Evolutionary conservation across 441 rosid species (phyloP).

Genomic region (Metrosideros polymorpha): DNA sequence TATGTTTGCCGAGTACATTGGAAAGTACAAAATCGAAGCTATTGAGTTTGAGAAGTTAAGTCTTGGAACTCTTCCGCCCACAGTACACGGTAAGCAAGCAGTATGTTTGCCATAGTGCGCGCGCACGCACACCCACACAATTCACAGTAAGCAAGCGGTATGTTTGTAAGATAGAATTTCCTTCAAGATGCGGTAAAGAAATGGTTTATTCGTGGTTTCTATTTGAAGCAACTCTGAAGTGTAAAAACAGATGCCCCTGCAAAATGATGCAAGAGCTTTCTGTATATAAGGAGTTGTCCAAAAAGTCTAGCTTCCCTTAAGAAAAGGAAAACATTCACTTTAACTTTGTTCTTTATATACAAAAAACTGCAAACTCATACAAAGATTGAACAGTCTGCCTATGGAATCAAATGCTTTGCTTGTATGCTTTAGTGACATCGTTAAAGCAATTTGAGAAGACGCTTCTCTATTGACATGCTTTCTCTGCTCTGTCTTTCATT

Average conservation of each 20-base stretch:
- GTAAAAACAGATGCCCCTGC: background rate
- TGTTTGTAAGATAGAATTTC: background rate
- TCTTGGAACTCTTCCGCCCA: conserved; percentile 78
- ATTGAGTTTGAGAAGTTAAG: conserved; percentile 54
- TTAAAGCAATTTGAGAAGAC: background rate
- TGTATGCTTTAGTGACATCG: background rate
- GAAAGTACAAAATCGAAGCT: conserved; percentile 43
- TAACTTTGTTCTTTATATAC: background rate
- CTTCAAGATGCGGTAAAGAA: background rate
- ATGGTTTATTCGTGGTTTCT: background rate
- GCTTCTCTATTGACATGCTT: background rate
- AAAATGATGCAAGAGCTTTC: background rate
- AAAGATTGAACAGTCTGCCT: background rate
- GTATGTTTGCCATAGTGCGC: background rate
- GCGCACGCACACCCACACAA: too few species aligned
- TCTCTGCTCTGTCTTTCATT: background rate
- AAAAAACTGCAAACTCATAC: background rate
- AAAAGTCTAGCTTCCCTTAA: background rate
- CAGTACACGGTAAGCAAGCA: conserved; percentile 43
- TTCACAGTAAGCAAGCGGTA: conserved; percentile 41
- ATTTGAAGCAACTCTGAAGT: background rate
- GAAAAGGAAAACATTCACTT: background rate
- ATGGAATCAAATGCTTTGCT: background rate
- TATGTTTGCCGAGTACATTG: conserved; percentile 57
- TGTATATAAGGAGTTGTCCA: background rate